These are phyloP conservation scores for Dunaliella primolecta DNA, from an alignment of 139 green algal species.

Conservation along the genomic window DNA sequence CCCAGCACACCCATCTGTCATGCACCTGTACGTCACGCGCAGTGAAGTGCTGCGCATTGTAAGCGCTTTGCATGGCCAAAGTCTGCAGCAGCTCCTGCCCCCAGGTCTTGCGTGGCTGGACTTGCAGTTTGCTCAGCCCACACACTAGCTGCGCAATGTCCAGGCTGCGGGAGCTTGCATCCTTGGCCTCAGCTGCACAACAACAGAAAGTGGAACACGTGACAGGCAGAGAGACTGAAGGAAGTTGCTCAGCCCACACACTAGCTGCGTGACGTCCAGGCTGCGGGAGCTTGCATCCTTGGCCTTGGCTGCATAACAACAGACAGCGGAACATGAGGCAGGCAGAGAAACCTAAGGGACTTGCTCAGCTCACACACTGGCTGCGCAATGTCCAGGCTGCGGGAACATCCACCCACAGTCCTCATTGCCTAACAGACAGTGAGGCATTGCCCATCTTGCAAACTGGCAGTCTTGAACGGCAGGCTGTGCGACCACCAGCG, in stretches of 20 bases:
- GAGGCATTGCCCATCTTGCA: slow-evolving; percentile 19
- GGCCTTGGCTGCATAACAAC: neutral
- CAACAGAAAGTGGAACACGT: neutral
- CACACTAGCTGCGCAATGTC: slow-evolving; percentile 32
- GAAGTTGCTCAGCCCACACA: slow-evolving; percentile 28
- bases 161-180: neutral
- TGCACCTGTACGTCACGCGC: slow-evolving; percentile 4
- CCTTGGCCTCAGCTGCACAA: neutral
- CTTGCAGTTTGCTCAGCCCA: slow-evolving; percentile 22
- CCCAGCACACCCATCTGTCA: too few relatives aligned
- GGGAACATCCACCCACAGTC: neutral
- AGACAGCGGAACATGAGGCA: neutral
- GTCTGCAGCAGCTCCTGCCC: neutral
- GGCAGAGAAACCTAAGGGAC: too few relatives aligned
- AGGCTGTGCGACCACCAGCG: too few relatives aligned
- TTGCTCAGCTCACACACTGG: slow-evolving; percentile 21
- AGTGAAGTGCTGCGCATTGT: neutral
- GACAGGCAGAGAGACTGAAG: too few relatives aligned
- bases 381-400: neutral
- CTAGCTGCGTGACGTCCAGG: neutral
- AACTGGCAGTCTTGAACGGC: too few relatives aligned
- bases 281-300: neutral
- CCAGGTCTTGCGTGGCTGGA: neutral
- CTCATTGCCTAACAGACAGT: neutral
- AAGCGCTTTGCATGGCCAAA: neutral